Conservation (phyloP, 257 asterid genomes). For the Gentiana straminea region DNA sequence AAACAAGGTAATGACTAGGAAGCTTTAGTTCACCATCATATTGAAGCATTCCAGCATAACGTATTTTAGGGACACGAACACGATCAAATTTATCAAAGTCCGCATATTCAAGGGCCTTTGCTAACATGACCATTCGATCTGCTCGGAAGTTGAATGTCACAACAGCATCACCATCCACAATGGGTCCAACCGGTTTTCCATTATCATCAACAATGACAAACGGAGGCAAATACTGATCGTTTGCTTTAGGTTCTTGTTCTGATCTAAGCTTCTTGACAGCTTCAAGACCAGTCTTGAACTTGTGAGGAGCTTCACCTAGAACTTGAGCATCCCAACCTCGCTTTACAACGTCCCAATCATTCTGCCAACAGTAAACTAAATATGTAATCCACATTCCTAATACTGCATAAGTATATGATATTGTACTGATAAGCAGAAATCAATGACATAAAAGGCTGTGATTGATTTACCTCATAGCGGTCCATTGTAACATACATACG, state of each 20-base stretch:
- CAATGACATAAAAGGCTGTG: too few species aligned
- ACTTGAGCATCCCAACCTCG: slow-evolving; percentile 99
- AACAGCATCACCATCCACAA: slow-evolving; percentile 93
- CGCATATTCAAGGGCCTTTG: slow-evolving; percentile 78
- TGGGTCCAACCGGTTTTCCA: slow-evolving; percentile 87
- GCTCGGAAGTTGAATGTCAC: slow-evolving; percentile 93
- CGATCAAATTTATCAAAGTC: slow-evolving; percentile 80
- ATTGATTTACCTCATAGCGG: slow-evolving; percentile 63
- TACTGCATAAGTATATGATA: too few species aligned
- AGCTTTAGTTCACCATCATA: slow-evolving; percentile 97
- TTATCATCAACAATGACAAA: slow-evolving; percentile 82
- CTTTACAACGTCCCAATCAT: slow-evolving; percentile 90
- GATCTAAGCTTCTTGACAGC: slow-evolving; percentile 85
- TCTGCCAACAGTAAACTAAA: slow-evolving; percentile 22
- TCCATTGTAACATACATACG: slow-evolving; percentile 98
- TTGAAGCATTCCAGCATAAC: slow-evolving; percentile 96
- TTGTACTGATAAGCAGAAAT: too few species aligned
- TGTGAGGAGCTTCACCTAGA: slow-evolving; percentile 92
- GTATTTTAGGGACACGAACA: slow-evolving; percentile 72
- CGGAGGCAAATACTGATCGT: slow-evolving; percentile 77
- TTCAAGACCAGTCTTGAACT: slow-evolving; percentile 60
- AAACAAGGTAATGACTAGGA: slow-evolving; percentile 76
- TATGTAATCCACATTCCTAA: neutral
- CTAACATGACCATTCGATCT: slow-evolving; percentile 93
- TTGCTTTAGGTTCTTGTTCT: slow-evolving; percentile 45